A percentile compares a stretch with the other conserved stretches of the same genome.
Conservation (phyloP, 805 yeast species). For the Metschnikowia similis region DNA sequence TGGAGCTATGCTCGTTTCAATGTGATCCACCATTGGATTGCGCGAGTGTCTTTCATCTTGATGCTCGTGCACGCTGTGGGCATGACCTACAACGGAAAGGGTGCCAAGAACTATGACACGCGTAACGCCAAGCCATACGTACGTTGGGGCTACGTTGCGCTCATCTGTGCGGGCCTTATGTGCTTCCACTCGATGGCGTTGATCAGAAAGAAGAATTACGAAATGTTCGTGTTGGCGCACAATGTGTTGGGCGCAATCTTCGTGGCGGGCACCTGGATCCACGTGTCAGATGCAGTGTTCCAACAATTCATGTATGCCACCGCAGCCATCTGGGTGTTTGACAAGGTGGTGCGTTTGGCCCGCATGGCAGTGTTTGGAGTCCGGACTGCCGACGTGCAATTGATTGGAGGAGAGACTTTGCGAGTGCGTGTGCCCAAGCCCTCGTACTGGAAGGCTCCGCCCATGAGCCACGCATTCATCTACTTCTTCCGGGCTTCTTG, state of each 20-base stretch:
- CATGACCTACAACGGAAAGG: conserved; percentile 32
- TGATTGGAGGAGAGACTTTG: conserved; percentile 44
- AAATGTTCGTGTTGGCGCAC: conserved; percentile 46
- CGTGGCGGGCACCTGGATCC: conserved; percentile 55
- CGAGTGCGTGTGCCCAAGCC: conserved; percentile 49
- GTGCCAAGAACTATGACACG: conserved; percentile 26
- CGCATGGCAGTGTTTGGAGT: conserved; percentile 34
- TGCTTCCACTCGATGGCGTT: conserved; percentile 46
- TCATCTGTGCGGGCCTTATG: conserved; percentile 36
- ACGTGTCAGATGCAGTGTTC: conserved; percentile 45
- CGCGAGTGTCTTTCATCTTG: conserved; percentile 47
- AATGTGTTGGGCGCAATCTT: conserved; percentile 41
- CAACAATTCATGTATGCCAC: conserved; percentile 35
- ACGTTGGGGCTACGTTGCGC: conserved; percentile 33
- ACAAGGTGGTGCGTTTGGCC: conserved; percentile 34
- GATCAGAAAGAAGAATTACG: conserved; percentile 55
- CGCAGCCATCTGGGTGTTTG: conserved; percentile 38
- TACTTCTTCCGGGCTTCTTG: conserved; percentile 49
- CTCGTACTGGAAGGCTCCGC: conserved; percentile 41
- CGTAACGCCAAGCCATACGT: conserved; percentile 29
- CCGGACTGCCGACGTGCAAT: conserved; percentile 32
- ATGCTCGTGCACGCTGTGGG: conserved; percentile 48
- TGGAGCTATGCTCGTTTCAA: conserved; percentile 59
- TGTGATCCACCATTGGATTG: conserved; percentile 63
- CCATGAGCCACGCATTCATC: conserved; percentile 56